Evolutionary conservation across 805 yeast species (phyloP), one percentile per base, ranked within the genome.

Genomic region (Saccharomyces eubayanus): DNA sequence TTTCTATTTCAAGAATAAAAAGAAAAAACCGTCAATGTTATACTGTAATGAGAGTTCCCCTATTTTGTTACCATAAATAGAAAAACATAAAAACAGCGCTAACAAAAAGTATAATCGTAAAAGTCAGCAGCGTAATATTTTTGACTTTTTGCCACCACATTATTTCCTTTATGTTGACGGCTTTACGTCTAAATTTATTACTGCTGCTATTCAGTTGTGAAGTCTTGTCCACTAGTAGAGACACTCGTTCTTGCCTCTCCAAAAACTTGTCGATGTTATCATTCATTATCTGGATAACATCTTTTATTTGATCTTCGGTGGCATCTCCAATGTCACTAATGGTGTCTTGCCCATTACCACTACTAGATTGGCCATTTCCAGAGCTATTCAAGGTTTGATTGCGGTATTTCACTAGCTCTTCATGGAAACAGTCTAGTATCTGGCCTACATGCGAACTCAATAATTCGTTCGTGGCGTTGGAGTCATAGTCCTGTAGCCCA

Each of bases 211-310:
- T 87, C 67, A 89, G 76, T 51, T 82, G 76, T 57, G 86, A 85
- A 1, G 96, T 89, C 67, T 89, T 89, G 67, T 84, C 87, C 30
- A 89, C 92, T 57, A 89, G 74, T 43, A 79, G 69, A 59, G 81
- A 79, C 55, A 89, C 81, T 51, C 87, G 78, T 62, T 89, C 96
- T 21, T 95, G 96, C 51, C 96, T 78, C 59, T 81, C 82, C 60
- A 89, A 72, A 28, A 89, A 77, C 64, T 67, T 67, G 55, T 68
- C 72, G 29, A 70, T 69, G 52, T 70, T 70, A 54, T 69, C 72
- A 56, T 69, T 70, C 73, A 70, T 69, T 8, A 70, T 63, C 46
- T 62, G 64, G n/a, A 70, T 58, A 12, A 70, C 62, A 28, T 67
- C 65, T 31, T 64, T 61, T 46, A 70, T 48, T 46, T 69, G 71